Evolutionary conservation across 2,329 filamentous ascomycete genomes (phyloP), one percentile per base, ranked within the genome.

Genomic region (Ascochyta fabae): DNA sequence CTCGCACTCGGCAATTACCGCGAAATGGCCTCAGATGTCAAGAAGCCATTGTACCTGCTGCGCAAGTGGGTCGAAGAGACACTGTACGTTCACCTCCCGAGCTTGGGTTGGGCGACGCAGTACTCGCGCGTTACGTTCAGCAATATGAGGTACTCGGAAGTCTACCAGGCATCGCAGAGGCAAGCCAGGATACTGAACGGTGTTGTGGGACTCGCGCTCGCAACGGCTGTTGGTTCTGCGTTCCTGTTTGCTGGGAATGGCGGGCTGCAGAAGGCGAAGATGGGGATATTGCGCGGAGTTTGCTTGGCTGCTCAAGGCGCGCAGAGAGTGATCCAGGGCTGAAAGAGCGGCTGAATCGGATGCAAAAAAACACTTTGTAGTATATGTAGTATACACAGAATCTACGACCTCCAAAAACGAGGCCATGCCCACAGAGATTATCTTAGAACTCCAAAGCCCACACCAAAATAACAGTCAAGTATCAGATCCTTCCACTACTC

Each of bases 111-210:
- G 88, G 87, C 89, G 70, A 99, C 95, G 2, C 92, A 96, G 77
- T 99, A 99, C 72, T 87, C 90, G 0, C 84, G 94, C 19, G 88
- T 99, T 8, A 96, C 92, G 64, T 99, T 99, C 73, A 91, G 91
- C 56, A 97, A 96, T 68, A 89, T 96, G 77, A 81, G 90, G 19
- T 99, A 99, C 75, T 91, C 90, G 0, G 88, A 96, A 58, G 90
- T 98, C 3, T 83, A 92, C 31, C 80, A 78, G 35, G 85, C 84
- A 62, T 91, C 89, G 53, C 84, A 88, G 51, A 45, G 60, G 42
- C 73, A 75, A 44, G 68, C 72, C 2, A 64, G 57, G 38, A 67
- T 75, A 42, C 51, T 75, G 29, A 71, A 74, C 35, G 58, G 65
- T 4, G 54, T 69, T 4, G 65, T 75, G 7, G 69, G 69, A 1